Conservation (phyloP, 495 filamentous ascomycete species). For the Aspergillus wentii region DNA sequence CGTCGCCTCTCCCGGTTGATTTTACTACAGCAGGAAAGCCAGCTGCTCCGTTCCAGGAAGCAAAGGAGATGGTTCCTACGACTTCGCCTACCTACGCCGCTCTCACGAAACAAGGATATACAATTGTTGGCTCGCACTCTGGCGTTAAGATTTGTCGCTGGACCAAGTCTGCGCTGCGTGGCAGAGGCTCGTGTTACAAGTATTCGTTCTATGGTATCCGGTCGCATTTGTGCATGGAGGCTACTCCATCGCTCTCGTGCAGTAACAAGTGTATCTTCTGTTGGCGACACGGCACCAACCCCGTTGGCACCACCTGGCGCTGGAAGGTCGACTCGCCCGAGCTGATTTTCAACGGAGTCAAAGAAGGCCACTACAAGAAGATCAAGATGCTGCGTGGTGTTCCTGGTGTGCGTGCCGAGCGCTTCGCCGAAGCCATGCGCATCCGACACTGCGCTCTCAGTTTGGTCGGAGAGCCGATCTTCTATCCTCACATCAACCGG, state of each 20-base stretch:
- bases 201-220: slow-evolving; percentile 94
- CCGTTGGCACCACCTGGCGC: slow-evolving; percentile 91
- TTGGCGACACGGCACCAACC: slow-evolving; percentile 97
- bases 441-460: slow-evolving; percentile 89
- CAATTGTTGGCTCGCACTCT: slow-evolving; percentile 90
- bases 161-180: slow-evolving; percentile 97
- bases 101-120: slow-evolving; percentile 93
- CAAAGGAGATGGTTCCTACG: slow-evolving; percentile 91
- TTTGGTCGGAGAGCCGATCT: slow-evolving; percentile 93
- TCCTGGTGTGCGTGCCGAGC: slow-evolving; percentile 84
- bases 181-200: slow-evolving; percentile 94
- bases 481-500: slow-evolving; percentile 95
- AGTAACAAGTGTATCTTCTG: slow-evolving; percentile 99
- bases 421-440: slow-evolving; percentile 87
- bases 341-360: slow-evolving; percentile 82
- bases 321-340: slow-evolving; percentile 92
- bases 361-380: slow-evolving; percentile 89
- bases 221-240: slow-evolving; percentile 96
- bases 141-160: slow-evolving; percentile 97
- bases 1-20: slow-evolving; percentile 78
- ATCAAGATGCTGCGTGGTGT: slow-evolving; percentile 96
- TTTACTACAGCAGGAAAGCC: slow-evolving; percentile 67
- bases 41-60: slow-evolving; percentile 29
- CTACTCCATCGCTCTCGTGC: slow-evolving; percentile 90
- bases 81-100: slow-evolving; percentile 80